These are phyloP conservation scores for Aspergillus alliaceus DNA, from an alignment of 2,329 filamentous ascomycete genomes.

Conservation along the genomic window DNA sequence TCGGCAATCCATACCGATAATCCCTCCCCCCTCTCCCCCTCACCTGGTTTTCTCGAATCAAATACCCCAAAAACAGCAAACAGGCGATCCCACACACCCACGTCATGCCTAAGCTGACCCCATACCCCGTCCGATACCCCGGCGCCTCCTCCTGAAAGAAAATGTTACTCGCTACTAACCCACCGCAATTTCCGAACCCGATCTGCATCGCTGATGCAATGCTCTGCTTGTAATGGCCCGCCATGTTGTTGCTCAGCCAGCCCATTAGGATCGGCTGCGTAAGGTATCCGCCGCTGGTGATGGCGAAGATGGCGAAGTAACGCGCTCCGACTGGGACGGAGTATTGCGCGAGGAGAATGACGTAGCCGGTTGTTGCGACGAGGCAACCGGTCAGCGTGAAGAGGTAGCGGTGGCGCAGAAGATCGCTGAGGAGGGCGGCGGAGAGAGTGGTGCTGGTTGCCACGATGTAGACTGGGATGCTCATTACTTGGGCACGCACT, in stretches of 20 bases:
- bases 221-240: conserved; percentile 58
- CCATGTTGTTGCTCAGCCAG: conserved; percentile 60
- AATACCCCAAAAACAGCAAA: conserved; percentile 30
- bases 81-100: conserved; percentile 36
- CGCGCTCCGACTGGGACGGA: conserved; percentile 49
- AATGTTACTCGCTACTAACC: conserved; percentile 37
- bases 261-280: conserved; percentile 56
- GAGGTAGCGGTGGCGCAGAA: conserved; percentile 51
- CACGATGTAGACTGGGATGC: conserved; percentile 59
- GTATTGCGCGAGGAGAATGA: conserved; percentile 53
- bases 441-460: conserved; percentile 61
- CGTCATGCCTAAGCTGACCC: conserved; percentile 30
- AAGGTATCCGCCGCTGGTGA: conserved; percentile 56
- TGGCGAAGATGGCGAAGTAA: conserved; percentile 57
- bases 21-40: conserved; percentile 37
- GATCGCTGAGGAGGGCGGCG: conserved; percentile 52
- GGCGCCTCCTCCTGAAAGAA: conserved; percentile 32
- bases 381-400: conserved; percentile 55
- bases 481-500: conserved; percentile 51
- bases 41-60: conserved; percentile 38
- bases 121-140: conserved; percentile 27
- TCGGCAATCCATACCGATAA: conserved; percentile 31
- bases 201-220: conserved; percentile 56
- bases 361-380: conserved; percentile 56
- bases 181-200: conserved; percentile 35